These are phyloP conservation scores for Trypanosoma vivax DNA, from an alignment of 208 protist genomes.

Conservation along the genomic window DNA sequence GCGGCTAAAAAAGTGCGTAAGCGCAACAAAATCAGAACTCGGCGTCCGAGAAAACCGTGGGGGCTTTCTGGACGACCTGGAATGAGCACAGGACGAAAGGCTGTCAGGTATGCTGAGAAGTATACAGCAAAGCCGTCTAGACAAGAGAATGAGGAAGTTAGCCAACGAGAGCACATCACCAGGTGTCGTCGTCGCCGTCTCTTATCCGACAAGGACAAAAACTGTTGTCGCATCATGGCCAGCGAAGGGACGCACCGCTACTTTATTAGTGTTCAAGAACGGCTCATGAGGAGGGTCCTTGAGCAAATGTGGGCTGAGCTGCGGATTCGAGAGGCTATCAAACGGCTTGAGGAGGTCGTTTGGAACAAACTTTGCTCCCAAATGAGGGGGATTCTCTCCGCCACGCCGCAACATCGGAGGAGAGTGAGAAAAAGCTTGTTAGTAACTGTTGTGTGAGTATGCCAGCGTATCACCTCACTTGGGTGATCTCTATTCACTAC, in stretches of 20 bases:
- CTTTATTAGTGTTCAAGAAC: not conserved
- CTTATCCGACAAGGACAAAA: not conserved
- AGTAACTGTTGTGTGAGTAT: too few relatives aligned
- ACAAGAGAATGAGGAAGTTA: not conserved
- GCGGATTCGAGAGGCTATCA: slow-evolving; percentile 10
- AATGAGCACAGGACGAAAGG: not conserved
- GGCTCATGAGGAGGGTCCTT: not conserved
- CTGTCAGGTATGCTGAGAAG: too few relatives aligned
- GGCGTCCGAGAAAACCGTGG: not conserved
- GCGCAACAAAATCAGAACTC: not conserved
- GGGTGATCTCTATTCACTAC: too few relatives aligned
- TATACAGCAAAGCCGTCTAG: too few relatives aligned
- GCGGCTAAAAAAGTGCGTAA: not conserved
- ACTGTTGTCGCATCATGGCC: not conserved
- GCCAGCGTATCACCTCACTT: too few relatives aligned
- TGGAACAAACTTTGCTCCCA: not conserved
- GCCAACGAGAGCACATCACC: not conserved
- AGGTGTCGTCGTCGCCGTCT: not conserved
- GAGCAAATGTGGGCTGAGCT: not conserved
- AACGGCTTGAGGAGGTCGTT: slow-evolving; percentile 1
- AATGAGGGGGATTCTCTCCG: too few relatives aligned
- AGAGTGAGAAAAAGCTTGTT: too few relatives aligned
- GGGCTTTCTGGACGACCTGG: not conserved
- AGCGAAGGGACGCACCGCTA: slow-evolving; percentile 3
- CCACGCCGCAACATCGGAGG: too few relatives aligned